These are phyloP conservation scores for Bruguiera parviflora DNA, from an alignment of 345 rosid genomes.

Conservation along the genomic window DNA sequence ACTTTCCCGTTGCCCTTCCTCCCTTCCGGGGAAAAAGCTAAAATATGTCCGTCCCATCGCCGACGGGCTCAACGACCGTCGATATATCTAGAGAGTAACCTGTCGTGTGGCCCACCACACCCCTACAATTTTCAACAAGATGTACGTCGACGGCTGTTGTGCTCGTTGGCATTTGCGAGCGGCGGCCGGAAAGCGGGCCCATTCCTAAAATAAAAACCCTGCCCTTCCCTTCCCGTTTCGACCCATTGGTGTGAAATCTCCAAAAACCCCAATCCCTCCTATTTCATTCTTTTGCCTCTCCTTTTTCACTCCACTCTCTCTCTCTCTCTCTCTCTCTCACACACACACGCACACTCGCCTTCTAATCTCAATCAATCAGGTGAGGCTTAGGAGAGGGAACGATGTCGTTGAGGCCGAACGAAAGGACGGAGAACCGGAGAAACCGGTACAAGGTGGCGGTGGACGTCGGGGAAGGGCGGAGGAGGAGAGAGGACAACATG, in stretches of 20 bases:
- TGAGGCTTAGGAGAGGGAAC: not conserved
- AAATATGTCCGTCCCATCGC: not conserved
- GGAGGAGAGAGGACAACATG: slow-evolving; percentile 34
- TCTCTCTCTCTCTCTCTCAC: not conserved
- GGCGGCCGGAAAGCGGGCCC: too few relatives aligned
- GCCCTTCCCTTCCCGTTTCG: not conserved
- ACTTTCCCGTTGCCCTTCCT: not conserved
- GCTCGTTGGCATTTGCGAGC: too few relatives aligned
- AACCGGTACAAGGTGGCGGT: slow-evolving; percentile 34
- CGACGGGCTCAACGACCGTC: too few relatives aligned
- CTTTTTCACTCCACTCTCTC: not conserved
- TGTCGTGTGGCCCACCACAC: too few relatives aligned
- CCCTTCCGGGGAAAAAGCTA: not conserved
- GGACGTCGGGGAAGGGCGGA: slow-evolving; percentile 27
- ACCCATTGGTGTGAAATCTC: slow-evolving; percentile 1
- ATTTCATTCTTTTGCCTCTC: not conserved
- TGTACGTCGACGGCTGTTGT: too few relatives aligned
- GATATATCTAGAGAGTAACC: too few relatives aligned
- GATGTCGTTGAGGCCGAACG: slow-evolving; percentile 34
- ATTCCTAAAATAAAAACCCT: too few relatives aligned
- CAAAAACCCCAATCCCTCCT: slow-evolving; percentile 2
- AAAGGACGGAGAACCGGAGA: slow-evolving; percentile 27
- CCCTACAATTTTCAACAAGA: too few relatives aligned
- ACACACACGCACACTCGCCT: too few relatives aligned
- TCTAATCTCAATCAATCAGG: not conserved